Evolutionary conservation across 768 basidiomycete genomes (phyloP).

Genomic region (Psilocybe cyanescens): DNA sequence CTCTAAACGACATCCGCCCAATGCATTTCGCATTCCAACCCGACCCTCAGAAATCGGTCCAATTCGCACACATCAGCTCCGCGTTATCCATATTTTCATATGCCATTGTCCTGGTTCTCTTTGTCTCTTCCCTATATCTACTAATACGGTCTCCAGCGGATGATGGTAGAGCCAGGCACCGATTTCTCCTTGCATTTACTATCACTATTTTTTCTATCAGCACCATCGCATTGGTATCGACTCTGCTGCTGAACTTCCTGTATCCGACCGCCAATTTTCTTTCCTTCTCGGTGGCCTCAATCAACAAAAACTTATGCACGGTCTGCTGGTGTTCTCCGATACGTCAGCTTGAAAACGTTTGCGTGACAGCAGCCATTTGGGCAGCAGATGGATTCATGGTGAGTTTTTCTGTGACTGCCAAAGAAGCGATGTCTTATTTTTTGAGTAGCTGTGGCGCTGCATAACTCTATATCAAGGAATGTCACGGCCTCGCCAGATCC

Average conservation of each 20-base stretch:
- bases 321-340: neutral
- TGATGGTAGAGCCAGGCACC: neutral
- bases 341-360: neutral
- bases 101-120: neutral
- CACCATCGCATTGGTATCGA: neutral
- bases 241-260: neutral
- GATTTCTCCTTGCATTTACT: neutral
- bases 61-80: neutral
- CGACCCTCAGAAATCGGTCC: neutral
- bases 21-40: neutral
- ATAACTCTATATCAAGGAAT: neutral
- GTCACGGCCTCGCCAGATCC: neutral
- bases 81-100: neutral
- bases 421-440: neutral
- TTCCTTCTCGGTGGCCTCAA: neutral
- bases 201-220: neutral
- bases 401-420: neutral
- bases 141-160: neutral
- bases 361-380: slow-evolving; percentile 4
- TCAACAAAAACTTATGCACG: neutral
- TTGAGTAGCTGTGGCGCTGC: neutral
- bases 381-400: slow-evolving; percentile 14
- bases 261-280: neutral
- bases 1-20: neutral
- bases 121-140: neutral